Percentiles rank a stretch among this genome's conserved stretches.
Conservation (phyloP, 768 basidiomycete genomes). For the Rhizopogon salebrosus region DNA sequence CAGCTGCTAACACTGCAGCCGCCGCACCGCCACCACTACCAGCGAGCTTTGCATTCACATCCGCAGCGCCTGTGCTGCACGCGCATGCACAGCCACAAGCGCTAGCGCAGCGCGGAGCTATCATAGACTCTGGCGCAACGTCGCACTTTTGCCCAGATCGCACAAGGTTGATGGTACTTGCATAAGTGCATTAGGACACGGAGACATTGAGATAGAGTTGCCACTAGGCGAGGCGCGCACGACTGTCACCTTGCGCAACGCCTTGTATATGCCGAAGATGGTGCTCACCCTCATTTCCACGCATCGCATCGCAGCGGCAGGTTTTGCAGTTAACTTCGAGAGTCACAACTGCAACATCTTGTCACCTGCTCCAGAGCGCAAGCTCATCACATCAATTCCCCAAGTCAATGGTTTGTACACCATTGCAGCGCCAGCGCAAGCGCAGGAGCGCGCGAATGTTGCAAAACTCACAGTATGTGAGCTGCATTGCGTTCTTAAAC, state of each 20-base stretch:
- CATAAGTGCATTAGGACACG: neutral
- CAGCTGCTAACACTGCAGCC: neutral
- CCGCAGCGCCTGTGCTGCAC: too few relatives aligned
- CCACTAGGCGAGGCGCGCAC: neutral
- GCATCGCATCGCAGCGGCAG: neutral
- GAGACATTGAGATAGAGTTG: neutral
- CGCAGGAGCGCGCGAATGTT: neutral
- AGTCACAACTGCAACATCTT: neutral
- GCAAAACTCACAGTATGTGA: neutral
- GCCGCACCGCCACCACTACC: neutral
- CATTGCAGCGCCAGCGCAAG: neutral
- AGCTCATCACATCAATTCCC: neutral
- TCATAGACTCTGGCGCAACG: neutral
- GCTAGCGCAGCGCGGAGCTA: neutral
- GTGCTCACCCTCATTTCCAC: neutral
- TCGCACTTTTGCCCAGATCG: neutral
- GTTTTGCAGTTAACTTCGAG: neutral
- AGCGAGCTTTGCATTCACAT: neutral
- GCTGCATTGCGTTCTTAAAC: neutral
- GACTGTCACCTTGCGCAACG: neutral
- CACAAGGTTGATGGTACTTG: neutral
- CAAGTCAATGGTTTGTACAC: neutral
- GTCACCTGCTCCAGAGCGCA: neutral
- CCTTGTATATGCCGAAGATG: neutral
- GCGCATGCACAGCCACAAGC: neutral